phyloP scores from a whole-genome alignment of 768 basidiomycete species.

The Boletus sp. region DNA sequence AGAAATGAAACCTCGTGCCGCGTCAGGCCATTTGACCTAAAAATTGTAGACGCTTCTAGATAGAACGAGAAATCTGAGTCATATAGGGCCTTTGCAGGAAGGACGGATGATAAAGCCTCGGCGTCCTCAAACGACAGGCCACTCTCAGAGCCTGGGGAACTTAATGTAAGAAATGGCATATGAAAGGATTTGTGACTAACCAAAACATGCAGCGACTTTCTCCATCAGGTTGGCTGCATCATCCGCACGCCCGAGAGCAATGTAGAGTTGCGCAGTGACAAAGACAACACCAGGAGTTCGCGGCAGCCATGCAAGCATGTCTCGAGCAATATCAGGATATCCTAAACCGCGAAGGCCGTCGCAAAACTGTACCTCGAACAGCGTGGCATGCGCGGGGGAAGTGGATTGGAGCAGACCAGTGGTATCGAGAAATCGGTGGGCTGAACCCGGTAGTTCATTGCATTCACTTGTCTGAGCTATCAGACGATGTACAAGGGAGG shows the following conservation, averaged over 20 bases:
- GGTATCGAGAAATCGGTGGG: constrained; percentile 69
- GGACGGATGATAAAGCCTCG: constrained; percentile 57
- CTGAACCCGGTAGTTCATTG: constrained; percentile 52
- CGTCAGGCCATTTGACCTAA: constrained; percentile 55
- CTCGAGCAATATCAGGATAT: constrained; percentile 57
- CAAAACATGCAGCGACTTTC: constrained; percentile 71
- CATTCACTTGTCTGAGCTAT: constrained; percentile 51
- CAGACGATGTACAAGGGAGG: constrained; percentile 64
- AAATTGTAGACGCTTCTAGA: constrained; percentile 71
- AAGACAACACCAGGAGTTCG: constrained; percentile 74
- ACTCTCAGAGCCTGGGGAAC: constrained; percentile 44
- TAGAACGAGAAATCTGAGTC: constrained; percentile 74
- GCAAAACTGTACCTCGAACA: constrained; percentile 71
- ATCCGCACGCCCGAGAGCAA: constrained; percentile 64
- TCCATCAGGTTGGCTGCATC: constrained; percentile 75
- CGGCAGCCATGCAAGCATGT: constrained; percentile 76
- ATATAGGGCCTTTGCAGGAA: constrained; percentile 56
- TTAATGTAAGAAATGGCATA: neutral
- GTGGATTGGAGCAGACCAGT: constrained; percentile 66
- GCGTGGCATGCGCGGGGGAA: constrained; percentile 64
- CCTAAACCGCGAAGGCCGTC: constrained; percentile 65
- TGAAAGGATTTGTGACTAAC: constrained; percentile 42
- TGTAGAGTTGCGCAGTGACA: constrained; percentile 64
- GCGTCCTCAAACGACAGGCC: constrained; percentile 58
- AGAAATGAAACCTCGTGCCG: constrained; percentile 72